phyloP scores from a whole-genome alignment of 352 stramenopile species.

The Thraustotheca clavata region DNA sequence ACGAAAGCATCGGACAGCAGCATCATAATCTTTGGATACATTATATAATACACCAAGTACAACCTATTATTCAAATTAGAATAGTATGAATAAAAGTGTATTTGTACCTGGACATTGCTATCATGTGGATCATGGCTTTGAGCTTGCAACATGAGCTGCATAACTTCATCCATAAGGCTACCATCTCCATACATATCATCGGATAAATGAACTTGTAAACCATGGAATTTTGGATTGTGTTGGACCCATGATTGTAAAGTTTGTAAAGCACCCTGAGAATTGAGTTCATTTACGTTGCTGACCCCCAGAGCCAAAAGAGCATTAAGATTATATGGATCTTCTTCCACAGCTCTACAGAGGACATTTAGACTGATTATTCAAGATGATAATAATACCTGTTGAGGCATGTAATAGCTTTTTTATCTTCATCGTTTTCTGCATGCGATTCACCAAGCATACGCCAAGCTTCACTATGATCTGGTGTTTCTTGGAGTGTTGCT shows the following conservation, averaged over 20 bases:
- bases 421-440: constrained; percentile 95
- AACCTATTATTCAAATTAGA: constrained; percentile 68
- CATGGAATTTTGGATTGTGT: constrained; percentile 96
- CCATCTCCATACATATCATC: constrained; percentile 82
- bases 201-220: constrained; percentile 71
- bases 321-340: constrained; percentile 93
- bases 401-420: constrained; percentile 92
- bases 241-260: constrained; percentile 94
- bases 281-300: constrained; percentile 96
- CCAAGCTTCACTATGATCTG: constrained; percentile 92
- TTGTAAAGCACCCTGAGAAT: constrained; percentile 87
- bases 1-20: constrained; percentile 85
- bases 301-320: constrained; percentile 89
- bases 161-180: constrained; percentile 89
- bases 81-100: constrained; percentile 32
- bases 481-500: constrained; percentile 88
- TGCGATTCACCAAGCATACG: constrained; percentile 92
- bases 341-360: constrained; percentile 62
- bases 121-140: constrained; percentile 66
- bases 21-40: constrained; percentile 94
- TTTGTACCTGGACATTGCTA: constrained; percentile 47
- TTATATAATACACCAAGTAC: constrained; percentile 97
- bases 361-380: neutral
- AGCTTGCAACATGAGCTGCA: constrained; percentile 91
- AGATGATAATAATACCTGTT: constrained; percentile 37